Evolutionary conservation across 2,329 filamentous ascomycete species (phyloP).

Genomic region (Botryotinia narcissicola): DNA sequence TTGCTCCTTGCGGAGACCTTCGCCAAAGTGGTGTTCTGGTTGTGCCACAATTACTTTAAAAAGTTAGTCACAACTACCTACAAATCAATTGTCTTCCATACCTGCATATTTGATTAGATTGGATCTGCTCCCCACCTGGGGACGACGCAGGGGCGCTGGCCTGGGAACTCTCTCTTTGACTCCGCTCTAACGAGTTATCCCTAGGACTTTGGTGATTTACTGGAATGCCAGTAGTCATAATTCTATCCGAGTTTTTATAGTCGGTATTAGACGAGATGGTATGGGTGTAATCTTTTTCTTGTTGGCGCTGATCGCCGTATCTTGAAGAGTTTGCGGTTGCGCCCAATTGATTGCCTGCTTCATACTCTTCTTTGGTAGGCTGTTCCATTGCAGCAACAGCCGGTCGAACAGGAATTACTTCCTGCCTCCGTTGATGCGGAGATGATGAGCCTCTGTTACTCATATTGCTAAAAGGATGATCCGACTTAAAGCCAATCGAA

Average conservation of each 20-base stretch:
- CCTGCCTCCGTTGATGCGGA: constrained; percentile 26
- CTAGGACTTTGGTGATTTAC: constrained; percentile 26
- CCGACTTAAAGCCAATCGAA: constrained; percentile 35
- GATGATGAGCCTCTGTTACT: constrained; percentile 28
- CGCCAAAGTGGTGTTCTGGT: constrained; percentile 94
- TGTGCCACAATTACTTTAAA: constrained; percentile 82
- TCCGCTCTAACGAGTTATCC: constrained; percentile 26
- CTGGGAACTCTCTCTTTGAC: constrained; percentile 28
- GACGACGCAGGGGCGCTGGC: constrained; percentile 10
- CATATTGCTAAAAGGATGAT: constrained; percentile 32
- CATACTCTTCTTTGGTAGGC: constrained; percentile 32
- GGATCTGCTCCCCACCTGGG: constrained; percentile 27
- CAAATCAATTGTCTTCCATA: constrained; percentile 42
- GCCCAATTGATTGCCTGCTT: constrained; percentile 31
- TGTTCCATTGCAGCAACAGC: constrained; percentile 26
- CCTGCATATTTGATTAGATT: constrained; percentile 70
- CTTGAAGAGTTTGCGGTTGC: constrained; percentile 28
- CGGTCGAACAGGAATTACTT: constrained; percentile 28
- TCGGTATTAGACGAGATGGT: constrained; percentile 27
- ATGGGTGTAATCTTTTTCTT: constrained; percentile 20
- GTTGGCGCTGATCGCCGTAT: constrained; percentile 17
- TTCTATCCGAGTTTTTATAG: constrained; percentile 24
- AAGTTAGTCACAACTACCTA: constrained; percentile 23
- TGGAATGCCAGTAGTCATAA: constrained; percentile 24
- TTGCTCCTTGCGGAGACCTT: constrained; percentile 85